Conservation (phyloP, 2,329 filamentous ascomycete genomes). For the Bisporella sp. region DNA sequence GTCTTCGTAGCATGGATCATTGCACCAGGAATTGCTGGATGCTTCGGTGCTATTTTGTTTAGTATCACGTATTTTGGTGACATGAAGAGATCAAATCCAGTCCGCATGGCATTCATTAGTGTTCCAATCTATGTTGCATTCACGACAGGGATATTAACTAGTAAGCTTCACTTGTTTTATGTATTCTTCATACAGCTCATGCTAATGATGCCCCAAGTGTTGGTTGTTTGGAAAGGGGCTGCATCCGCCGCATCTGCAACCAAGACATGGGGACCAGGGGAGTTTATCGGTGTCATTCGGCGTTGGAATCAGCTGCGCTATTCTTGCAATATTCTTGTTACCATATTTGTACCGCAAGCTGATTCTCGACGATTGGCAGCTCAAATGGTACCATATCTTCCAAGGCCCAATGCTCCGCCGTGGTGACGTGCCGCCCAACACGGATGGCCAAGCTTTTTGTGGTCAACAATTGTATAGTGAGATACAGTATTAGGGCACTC, state of each 20-base stretch:
- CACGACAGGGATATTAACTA: too few relatives aligned
- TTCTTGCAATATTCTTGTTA: constrained; percentile 36
- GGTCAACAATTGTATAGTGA: too few relatives aligned
- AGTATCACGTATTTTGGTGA: too few relatives aligned
- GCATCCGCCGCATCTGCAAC: constrained; percentile 27
- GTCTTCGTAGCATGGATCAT: constrained; percentile 59
- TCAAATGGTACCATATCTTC: constrained; percentile 35
- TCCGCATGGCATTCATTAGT: too few relatives aligned
- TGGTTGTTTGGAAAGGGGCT: constrained; percentile 36
- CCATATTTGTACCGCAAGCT: constrained; percentile 39
- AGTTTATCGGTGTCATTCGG: constrained; percentile 34
- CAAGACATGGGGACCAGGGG: constrained; percentile 26
- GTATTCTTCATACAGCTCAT: too few relatives aligned
- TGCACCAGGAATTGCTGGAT: constrained; percentile 60
- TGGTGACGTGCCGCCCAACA: too few relatives aligned
- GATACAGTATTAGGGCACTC: too few relatives aligned
- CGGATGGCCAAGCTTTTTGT: too few relatives aligned
- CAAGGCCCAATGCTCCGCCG: constrained; percentile 34
- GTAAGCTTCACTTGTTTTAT: too few relatives aligned
- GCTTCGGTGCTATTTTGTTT: constrained; percentile 63
- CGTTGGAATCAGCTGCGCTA: constrained; percentile 33
- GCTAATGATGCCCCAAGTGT: too few relatives aligned
- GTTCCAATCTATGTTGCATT: too few relatives aligned
- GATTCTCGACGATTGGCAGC: constrained; percentile 35
- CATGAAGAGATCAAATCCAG: too few relatives aligned